These are phyloP conservation scores for Neopestalotiopsis sp. DNA, from an alignment of 2,329 filamentous ascomycete genomes.

Conservation along the genomic window DNA sequence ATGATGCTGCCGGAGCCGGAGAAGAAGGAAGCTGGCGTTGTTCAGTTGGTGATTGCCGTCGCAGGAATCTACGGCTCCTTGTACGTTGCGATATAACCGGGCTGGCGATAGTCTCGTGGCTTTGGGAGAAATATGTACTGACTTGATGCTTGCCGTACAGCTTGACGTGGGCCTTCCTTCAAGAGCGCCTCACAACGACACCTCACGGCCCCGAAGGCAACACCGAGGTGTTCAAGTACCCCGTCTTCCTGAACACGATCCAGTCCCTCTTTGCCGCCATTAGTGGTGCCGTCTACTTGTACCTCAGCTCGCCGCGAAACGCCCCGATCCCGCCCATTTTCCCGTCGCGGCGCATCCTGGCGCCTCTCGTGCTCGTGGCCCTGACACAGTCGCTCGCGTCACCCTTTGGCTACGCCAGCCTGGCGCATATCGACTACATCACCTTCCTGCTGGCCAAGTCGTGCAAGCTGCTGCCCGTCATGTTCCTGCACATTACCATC, in stretches of 20 bases:
- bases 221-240: constrained; percentile 86
- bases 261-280: constrained; percentile 88
- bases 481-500: constrained; percentile 92
- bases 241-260: constrained; percentile 94
- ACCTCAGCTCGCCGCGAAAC: constrained; percentile 62
- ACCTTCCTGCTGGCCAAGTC: constrained; percentile 97
- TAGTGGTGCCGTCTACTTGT: constrained; percentile 82
- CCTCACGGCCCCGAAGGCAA: constrained; percentile 70
- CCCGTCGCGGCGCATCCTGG: constrained; percentile 75
- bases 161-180: constrained; percentile 93
- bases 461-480: constrained; percentile 98
- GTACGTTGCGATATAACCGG: constrained; percentile 55
- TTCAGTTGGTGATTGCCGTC: constrained; percentile 86
- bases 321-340: constrained; percentile 69
- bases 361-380: constrained; percentile 83
- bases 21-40: constrained; percentile 63
- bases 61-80: constrained; percentile 96
- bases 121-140: neutral
- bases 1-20: constrained; percentile 33
- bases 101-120: neutral
- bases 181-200: constrained; percentile 97
- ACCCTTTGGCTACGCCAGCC: constrained; percentile 93
- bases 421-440: constrained; percentile 96
- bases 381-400: constrained; percentile 87
- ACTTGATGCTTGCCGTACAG: constrained; percentile 46